Evolutionary conservation across 192 early-diverging fungal genomes (phyloP), one percentile per base, ranked within the genome.

Genomic region (Coemansia aciculifera): DNA sequence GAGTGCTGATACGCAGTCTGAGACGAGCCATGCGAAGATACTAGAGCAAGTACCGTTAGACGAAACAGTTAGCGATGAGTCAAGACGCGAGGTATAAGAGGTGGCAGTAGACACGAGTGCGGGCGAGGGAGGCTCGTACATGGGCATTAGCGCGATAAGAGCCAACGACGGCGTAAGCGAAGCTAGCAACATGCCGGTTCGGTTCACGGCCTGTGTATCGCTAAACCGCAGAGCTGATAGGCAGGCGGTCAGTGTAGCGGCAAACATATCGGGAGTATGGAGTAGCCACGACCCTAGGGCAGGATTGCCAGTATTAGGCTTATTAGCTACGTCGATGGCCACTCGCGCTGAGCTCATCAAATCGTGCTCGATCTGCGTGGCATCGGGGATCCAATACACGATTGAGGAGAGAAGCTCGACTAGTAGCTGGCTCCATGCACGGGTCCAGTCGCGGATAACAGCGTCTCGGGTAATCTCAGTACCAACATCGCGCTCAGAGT

Each of bases 381-480:
- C 74, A 2, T 68, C 74, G 1, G 79, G 78, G 19, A 80, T 12
- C 73, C 48, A 63, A 27, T 38, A 12, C 15, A 60, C 13, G 3
- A 73, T 49, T 1, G 62, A 19, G 0, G 37, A 46, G 23, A 82
- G 59, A 7, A 82, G 43, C 5, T 71, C 74, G 5, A 43, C 39
- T 8, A 77, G 34, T 0, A 75, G 32, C 56, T 65, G 71, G 65
- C 68, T 64, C 74, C 74, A 82, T 4, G 79, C 67, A 3, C 75
- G 71, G 13, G 79, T 77, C 74, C 79, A 77, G 62, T 74, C 75
- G 21, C 79, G 74, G 15, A 82, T 48, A 19, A 71, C 15, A 42
- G 65, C 69, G 12, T 82, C 79, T 12, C 60, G 74, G 3, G 77
- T 66, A 46, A 82, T 74, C 23, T 72, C 79, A 42, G 65, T 69